Base-by-base conservation (phyloP, 176 grass and related monocot species). In the Oryza australiensis region DNA sequence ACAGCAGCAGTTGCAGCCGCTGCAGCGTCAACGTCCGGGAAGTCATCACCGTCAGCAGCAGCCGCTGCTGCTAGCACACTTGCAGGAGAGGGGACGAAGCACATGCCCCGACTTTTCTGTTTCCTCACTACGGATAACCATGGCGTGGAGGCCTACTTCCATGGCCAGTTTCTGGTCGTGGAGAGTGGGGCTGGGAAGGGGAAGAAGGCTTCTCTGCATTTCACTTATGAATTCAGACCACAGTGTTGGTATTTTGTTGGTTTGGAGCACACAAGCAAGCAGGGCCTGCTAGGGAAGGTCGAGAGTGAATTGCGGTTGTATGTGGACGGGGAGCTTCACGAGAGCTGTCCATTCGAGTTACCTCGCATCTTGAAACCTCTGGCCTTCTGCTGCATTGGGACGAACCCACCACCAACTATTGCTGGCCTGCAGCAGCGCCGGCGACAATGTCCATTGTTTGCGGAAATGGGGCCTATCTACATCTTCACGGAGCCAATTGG, bases 91-190 rank as follows among this genome's bases (percentile, higher is more conserved):
- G 93, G 83, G 71, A 93, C 91, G 41, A 78, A 92, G 64, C 87
- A 95, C 80, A 93, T 93, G 90, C 93, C 96, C 57, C 75, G 91
- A 68, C 77, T 98, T 76, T 98, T 98, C 75, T 95, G 90, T 82
- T 98, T 98, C 80, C 88, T 98, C 49, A 95, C 96, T 74, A 83
- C 82, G 5, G 96, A 98, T 82, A 93, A 91, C 85, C 84, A 91
- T 82, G 96, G 96, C 22, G 73, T 98, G 23, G 96, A 98, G 86
- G 93, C 93, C 66, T 98, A 98, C 86, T 98, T 98, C 73, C 89
- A 93, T 77, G 96, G 85, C 16, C 91, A 91, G 68, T 98, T 93
- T 88, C 82, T 98, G 80, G 96, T 98, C 16, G 84, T 95, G 77
- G 96, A 98, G 89, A 88, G 78, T 86, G 89, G 88, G 38, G 55